These are phyloP conservation scores for Verticillium zaregamsianum DNA, from an alignment of 2,329 filamentous ascomycete species.

Conservation along the genomic window DNA sequence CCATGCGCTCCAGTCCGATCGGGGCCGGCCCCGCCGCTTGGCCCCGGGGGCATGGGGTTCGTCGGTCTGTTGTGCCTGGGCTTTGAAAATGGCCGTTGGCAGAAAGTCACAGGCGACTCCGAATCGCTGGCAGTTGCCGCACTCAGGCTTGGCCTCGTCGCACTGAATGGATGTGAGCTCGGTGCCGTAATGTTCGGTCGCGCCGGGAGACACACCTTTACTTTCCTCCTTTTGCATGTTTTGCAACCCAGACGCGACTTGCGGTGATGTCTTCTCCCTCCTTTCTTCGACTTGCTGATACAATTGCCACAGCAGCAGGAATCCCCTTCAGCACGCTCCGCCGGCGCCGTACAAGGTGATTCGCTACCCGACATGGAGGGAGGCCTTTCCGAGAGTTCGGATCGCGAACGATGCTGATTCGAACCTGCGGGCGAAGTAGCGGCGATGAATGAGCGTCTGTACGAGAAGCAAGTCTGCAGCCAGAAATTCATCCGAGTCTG, in stretches of 20 bases:
- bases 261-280: not conserved
- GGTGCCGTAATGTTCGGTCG: not conserved
- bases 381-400: not conserved
- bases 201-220: constrained; percentile 7
- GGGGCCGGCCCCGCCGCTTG: constrained; percentile 9
- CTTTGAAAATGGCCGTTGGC: not conserved
- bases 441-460: not conserved
- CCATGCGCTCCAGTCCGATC: constrained; percentile 10
- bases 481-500: not conserved
- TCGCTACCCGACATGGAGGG: not conserved
- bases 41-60: not conserved
- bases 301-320: not conserved
- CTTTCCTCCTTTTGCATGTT: constrained; percentile 14
- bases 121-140: constrained; percentile 12
- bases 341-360: not conserved
- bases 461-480: not conserved
- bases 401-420: not conserved
- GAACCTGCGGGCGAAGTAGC: too few relatives aligned
- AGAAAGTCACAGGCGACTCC: constrained; percentile 14
- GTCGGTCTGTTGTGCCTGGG: not conserved
- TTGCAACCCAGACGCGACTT: constrained; percentile 15
- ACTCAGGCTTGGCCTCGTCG: constrained; percentile 15
- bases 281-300: not conserved
- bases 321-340: not conserved
- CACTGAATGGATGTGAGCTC: constrained; percentile 6